phyloP scores from a whole-genome alignment of 2,329 filamentous ascomycete species.

The Ophiostoma novo-ulmi region DNA sequence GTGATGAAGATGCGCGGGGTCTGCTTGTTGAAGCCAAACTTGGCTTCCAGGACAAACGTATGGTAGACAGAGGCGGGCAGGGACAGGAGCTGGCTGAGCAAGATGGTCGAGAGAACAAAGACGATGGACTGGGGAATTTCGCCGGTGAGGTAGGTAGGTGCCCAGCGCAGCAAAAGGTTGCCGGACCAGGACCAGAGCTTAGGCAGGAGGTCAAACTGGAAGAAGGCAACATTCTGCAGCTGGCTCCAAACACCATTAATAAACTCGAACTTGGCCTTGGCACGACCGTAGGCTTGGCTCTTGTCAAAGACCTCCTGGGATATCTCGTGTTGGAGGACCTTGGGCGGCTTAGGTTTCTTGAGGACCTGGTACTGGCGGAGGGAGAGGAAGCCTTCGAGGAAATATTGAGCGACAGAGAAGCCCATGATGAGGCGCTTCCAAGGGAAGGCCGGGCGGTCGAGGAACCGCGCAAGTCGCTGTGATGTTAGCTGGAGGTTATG shows the following conservation, averaged over 20 bases:
- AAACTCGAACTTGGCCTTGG: conserved; percentile 87
- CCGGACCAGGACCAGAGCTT: conserved; percentile 85
- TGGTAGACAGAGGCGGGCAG: conserved; percentile 84
- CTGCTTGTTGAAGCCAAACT: conserved; percentile 99
- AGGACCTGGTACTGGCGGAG: conserved; percentile 86
- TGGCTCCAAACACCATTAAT: conserved; percentile 77
- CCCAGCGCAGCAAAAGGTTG: conserved; percentile 64
- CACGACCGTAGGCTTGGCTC: conserved; percentile 90
- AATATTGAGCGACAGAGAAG: conserved; percentile 87
- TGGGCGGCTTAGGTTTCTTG: conserved; percentile 71
- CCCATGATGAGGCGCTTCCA: conserved; percentile 96
- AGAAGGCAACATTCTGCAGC: conserved; percentile 80
- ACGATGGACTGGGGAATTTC: conserved; percentile 91
- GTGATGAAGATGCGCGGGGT: conserved; percentile 80
- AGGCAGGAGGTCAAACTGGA: conserved; percentile 85
- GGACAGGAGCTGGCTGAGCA: conserved; percentile 73
- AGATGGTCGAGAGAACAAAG: conserved; percentile 82
- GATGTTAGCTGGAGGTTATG: not conserved
- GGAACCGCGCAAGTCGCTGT: conserved; percentile 71
- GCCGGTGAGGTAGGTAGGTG: conserved; percentile 73
- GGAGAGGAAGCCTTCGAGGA: conserved; percentile 84
- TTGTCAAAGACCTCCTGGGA: conserved; percentile 89
- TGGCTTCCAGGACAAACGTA: conserved; percentile 92
- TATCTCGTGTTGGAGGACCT: conserved; percentile 83
- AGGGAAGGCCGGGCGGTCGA: conserved; percentile 88